Base-by-base conservation (phyloP, 176 grass and related monocot genomes). In the Areca catechu region DNA sequence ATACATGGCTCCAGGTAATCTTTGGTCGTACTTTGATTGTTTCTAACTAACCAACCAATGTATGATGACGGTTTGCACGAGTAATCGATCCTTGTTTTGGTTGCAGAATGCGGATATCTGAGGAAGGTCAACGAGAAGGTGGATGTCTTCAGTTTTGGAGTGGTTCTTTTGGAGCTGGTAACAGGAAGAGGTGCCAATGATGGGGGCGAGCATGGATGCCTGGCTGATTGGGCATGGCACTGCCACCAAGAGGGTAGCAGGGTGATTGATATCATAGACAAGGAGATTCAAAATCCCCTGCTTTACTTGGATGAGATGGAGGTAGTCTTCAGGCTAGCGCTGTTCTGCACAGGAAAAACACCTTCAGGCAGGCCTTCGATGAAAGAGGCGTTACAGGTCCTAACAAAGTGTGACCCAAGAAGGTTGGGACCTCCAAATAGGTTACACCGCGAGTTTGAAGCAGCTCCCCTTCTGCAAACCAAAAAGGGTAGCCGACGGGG, bases 81-180 rank as follows among this genome's bases (percentile, higher is more conserved):
- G 19, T 50, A 65, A 21, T 2, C 2, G 19, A 6, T 50, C 16
- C 0, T 5, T 5, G 17, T 69, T 25, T n/a, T 9, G n/a, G 25
- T 15, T 50, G 29, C 78, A 96, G 86, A 96, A 28, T 96, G 77
- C n/a, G 86, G 56, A 3, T 83, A 79, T 57, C 64, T 62, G 2
- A 65, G 23, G 3, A 90, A 61, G 65, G 70, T 87, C 68, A 85
- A 82, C 61, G 83, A 96, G 74, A 96, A 96, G 77, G 80, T 86
- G 4, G 91, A 96, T n/a, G 83, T 87, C 0, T 96, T 90, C 68
- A 95, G 86, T 59, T 95, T 95, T 24, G 91, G 86, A 0, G 86
- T 96, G 12, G 86, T 96, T 3, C 68, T 96, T 58, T 70, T 96
- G 7, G 91, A 96, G 69, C 74, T 96, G 15, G 76, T 77, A 0